Base-by-base conservation (phyloP, 2,329 filamentous ascomycete genomes). In the Aureobasidium sp. region DNA sequence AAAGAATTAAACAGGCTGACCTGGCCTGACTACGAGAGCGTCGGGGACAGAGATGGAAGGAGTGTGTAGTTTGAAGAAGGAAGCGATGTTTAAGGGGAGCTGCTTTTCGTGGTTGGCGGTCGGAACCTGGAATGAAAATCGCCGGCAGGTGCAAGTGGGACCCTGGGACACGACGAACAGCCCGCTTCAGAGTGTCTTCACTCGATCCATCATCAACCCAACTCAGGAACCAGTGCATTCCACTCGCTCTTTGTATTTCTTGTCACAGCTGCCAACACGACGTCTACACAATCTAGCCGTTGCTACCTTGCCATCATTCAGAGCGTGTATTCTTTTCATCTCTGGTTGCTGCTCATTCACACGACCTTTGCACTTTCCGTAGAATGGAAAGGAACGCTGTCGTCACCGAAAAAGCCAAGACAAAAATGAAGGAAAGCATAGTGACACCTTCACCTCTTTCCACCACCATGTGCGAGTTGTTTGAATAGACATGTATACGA, bases 111-210 rank as follows among this genome's bases (percentile, higher is more conserved):
- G 45, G 34, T 49, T 51, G 17, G 20, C 31, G 44, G 44, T 42
- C 45, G 57, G 57, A 59, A 59, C 22, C 22, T 59, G 56, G 9
- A 44, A 20, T 42, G 41, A 49, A 51, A 60, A 60, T 42, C 56
- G 57, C 57, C 57, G 57, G 57, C 55, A 58, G 55, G 42, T 59
- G 57, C 55, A 48, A 42, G 55, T 58, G 55, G 55, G 31, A 59
- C 55, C 55, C 55, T 59, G 34, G 55, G 55, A 41, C 51, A 56
- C 52, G 52, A 56, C 37, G 22, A 34, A 41, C 53, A 57, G 53
- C 53, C 53, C 53, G 53, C 53, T 57, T 45, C 53, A 57, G 41
- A 56, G 53, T 45, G 39, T 57, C 53, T 57, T 45, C 39, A 55
- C 52, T 56, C 37, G 15, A 41, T 57, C 11, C 53, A n/a, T 17